Evolutionary conservation across 2,329 filamentous ascomycete species (phyloP).

Genomic region (Fusarium newnesense): DNA sequence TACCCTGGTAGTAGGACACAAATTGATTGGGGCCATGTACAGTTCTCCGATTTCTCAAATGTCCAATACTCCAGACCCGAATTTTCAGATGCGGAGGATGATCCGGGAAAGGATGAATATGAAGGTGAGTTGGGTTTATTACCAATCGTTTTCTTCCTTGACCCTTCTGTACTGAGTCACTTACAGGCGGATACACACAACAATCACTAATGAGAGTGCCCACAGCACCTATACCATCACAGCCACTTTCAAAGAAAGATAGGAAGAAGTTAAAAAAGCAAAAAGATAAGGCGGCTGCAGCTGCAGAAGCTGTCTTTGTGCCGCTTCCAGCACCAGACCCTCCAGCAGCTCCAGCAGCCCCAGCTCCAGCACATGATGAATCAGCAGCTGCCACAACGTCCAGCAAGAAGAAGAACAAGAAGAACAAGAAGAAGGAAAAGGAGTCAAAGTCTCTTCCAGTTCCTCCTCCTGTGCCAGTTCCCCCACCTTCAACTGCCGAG

Average conservation of each 20-base stretch:
- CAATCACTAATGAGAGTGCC: slow-evolving; percentile 21
- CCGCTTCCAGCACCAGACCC: slow-evolving; percentile 20
- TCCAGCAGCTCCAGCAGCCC: slow-evolving; percentile 13
- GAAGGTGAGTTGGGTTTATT: slow-evolving; percentile 29
- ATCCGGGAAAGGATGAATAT: slow-evolving; percentile 28
- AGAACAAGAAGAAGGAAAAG: slow-evolving; percentile 37
- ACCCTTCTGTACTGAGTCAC: not conserved
- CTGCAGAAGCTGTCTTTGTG: slow-evolving; percentile 9
- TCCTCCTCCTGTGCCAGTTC: slow-evolving; percentile 7
- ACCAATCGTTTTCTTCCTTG: not conserved
- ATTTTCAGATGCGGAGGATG: slow-evolving; percentile 54
- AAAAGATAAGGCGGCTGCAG: slow-evolving; percentile 13
- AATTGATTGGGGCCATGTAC: slow-evolving; percentile 52
- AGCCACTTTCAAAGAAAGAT: slow-evolving; percentile 33
- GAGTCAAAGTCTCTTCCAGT: slow-evolving; percentile 9
- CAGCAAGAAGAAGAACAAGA: slow-evolving; percentile 38
- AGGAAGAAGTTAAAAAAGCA: slow-evolving; percentile 34
- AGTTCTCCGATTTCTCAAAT: slow-evolving; percentile 56
- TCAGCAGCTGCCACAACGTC: slow-evolving; percentile 11
- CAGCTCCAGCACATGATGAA: slow-evolving; percentile 19
- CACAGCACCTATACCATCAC: slow-evolving; percentile 5
- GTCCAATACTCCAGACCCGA: slow-evolving; percentile 53
- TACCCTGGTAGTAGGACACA: slow-evolving; percentile 54
- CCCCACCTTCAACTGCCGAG: slow-evolving; percentile 8
- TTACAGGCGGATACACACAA: slow-evolving; percentile 24